Percentiles rank a stretch among this genome's conserved stretches.
Conservation (phyloP, 768 basidiomycete genomes). For the Rhodotorula toruloides region DNA sequence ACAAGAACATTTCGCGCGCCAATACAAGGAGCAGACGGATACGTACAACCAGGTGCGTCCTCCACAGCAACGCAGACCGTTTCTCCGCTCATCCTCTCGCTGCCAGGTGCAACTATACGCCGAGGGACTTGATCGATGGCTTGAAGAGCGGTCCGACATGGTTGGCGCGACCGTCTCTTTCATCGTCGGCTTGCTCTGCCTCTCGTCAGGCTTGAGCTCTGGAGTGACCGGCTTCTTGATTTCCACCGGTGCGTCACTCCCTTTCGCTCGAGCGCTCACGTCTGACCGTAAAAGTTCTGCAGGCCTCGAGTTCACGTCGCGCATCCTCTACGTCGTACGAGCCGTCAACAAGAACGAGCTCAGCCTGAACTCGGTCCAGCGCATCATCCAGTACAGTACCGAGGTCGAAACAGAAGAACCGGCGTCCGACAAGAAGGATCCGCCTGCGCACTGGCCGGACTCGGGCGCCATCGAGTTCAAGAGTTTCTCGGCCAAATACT, state of each 20-base stretch:
- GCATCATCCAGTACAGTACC: conserved; percentile 47
- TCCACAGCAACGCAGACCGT: conserved; percentile 41
- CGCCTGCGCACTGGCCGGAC: conserved; percentile 48
- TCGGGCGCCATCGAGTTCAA: conserved; percentile 35
- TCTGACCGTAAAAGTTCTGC: conserved; percentile 16
- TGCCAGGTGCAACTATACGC: conserved; percentile 25
- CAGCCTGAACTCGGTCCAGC: conserved; percentile 50
- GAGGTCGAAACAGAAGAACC: conserved; percentile 32
- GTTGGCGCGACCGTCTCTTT: conserved; percentile 38
- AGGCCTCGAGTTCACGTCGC: conserved; percentile 47
- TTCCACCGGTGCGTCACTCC: conserved; percentile 37
- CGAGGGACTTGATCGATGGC: conserved; percentile 29
- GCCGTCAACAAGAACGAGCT: conserved; percentile 46
- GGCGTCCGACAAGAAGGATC: conserved; percentile 43
- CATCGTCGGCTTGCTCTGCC: conserved; percentile 26
- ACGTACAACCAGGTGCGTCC: conserved; percentile 44
- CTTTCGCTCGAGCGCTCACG: conserved; percentile 43
- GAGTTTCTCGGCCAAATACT: conserved; percentile 43
- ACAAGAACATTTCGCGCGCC: conserved; percentile 46
- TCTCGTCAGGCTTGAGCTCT: conserved; percentile 15
- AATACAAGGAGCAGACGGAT: conserved; percentile 46
- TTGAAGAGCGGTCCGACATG: conserved; percentile 26
- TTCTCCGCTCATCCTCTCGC: neutral
- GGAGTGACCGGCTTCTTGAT: conserved; percentile 32
- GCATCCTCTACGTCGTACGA: conserved; percentile 50